Base-by-base conservation (phyloP, 2,329 filamentous ascomycete species). In the Tympanopsis confertula region DNA sequence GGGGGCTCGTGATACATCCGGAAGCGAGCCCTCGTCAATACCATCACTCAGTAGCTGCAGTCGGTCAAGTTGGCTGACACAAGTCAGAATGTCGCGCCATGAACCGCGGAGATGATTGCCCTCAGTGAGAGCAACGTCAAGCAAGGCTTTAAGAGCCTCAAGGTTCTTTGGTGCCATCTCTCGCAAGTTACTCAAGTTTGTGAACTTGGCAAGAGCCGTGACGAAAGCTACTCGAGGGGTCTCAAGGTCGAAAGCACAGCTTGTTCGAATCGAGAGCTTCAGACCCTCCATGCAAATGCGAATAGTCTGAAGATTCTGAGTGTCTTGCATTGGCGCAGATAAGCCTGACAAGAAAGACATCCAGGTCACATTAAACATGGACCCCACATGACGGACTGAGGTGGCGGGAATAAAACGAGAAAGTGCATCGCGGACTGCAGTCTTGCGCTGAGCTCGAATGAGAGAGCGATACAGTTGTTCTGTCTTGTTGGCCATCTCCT, bases 321-420 rank as follows among this genome's bases (percentile, higher is more conserved):
- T 83, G 53, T 94, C 88, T 49, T 96, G 91, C 55, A 91, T 88
- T 47, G 93, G 85, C 37, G 85, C 88, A 1, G 89, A 95, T 19
- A 98, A 71, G 0, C 88, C 88, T 4, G 89, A 96, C 51, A 98
- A 82, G 58, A 95, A 93, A 7, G 89, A 94, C 89, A 96, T 98
- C 91, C 91, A 98, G 0, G 87, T 93, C 18, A 94, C 87, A 50
- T 94, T 88, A 53, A 98, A 96, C 91, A 98, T 98, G 1, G 91
- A 87, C 0, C 91, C 91, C 36, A 95, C 84, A 56, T 98, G 91
- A 49, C 86, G 89, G 55, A 86, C 88, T 0, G 88, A 96, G 2
- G 86, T 91, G 3, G 91, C 91, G 1, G 86, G 84, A 39, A 98
- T 93, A 58, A 91, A 98, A 66, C 78, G 61, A 68, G 80, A 50